Base-by-base conservation (phyloP, 176 grass and related monocot species). In the Aegilops bicornis region DNA sequence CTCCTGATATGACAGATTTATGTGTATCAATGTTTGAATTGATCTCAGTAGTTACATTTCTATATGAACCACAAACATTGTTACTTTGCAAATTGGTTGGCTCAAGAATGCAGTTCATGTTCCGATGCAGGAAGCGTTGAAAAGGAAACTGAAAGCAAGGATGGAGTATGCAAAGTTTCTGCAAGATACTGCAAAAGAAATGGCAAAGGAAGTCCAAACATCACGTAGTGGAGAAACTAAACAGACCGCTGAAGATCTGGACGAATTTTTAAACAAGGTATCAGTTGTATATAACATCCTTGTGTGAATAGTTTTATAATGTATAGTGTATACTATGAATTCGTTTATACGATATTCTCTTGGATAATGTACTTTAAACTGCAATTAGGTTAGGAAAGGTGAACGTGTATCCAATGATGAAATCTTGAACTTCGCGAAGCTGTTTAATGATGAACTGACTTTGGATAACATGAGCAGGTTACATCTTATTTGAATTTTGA, bases 401-500 rank as follows among this genome's bases (percentile, higher is more conserved):
- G 97, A 90, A 59, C 40, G 9, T 78, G 97, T 96, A 83, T 85
- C 94, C 27, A 99, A 99, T 88, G 97, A 90, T 3, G 97, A 99
- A 93, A 96, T 99, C 66, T 92, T 99, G 90, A 93, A 43, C 73
- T 99, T 99, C 54, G 97, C 94, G 16, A 99, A 99, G 74, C 89
- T 99, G 80, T 99, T 99, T 64, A 99, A 99, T 73, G 94, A 99
- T 92, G 97, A 99, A 85, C 89, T 99, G 67, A 99, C 97, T 87
- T 85, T 99, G 92, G 97, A 99, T 85, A 99, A 99, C 87, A 99
- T 99, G 84, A 99, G 90, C 97, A 97, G 94, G 97, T 99, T 81
- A 59, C 31, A 23, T 14, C 31, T 81, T 22, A 73, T 91, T 43
- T 79, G 6, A 72, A 27, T 33, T 48, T 80, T 79, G 13, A 82